Percentiles rank a stretch among this genome's conserved stretches.
phyloP scores from a whole-genome alignment of 2,329 filamentous ascomycete genomes.

The Talaromyces sp. region DNA sequence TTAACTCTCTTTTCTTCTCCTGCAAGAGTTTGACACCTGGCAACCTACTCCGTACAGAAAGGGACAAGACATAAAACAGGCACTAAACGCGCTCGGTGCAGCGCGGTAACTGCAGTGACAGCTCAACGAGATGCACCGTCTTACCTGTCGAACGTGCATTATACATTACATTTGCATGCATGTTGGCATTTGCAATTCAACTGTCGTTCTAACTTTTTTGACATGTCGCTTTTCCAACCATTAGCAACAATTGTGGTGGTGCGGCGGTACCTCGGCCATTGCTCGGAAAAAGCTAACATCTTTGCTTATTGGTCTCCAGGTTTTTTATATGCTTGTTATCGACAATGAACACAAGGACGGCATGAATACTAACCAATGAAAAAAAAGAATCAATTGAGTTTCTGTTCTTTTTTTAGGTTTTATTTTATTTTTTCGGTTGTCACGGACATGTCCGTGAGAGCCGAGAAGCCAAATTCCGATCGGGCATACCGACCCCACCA shows the following conservation, averaged over 20 bases:
- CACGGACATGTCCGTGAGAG: background rate
- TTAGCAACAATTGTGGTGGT: background rate
- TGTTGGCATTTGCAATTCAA: background rate
- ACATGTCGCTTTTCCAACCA: background rate
- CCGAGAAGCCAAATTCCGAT: background rate
- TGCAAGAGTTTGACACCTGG: background rate
- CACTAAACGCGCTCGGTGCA: background rate
- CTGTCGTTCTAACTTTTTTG: background rate
- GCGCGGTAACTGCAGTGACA: background rate
- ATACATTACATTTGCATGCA: background rate
- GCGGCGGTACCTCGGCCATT: background rate
- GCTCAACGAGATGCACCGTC: background rate
- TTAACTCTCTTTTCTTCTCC: background rate
- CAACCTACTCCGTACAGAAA: background rate
- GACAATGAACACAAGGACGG: background rate
- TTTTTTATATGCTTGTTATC: background rate
- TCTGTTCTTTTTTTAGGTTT: background rate
- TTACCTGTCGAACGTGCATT: background rate
- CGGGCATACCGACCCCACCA: background rate
- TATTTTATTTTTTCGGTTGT: background rate
- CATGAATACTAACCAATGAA: background rate
- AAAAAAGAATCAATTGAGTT: background rate
- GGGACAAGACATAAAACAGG: background rate
- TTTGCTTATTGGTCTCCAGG: too few species aligned
- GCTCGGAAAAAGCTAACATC: background rate